Evolutionary conservation across 1,139 yeast genomes (phyloP).

Genomic region (Blastobotrys persicus): DNA sequence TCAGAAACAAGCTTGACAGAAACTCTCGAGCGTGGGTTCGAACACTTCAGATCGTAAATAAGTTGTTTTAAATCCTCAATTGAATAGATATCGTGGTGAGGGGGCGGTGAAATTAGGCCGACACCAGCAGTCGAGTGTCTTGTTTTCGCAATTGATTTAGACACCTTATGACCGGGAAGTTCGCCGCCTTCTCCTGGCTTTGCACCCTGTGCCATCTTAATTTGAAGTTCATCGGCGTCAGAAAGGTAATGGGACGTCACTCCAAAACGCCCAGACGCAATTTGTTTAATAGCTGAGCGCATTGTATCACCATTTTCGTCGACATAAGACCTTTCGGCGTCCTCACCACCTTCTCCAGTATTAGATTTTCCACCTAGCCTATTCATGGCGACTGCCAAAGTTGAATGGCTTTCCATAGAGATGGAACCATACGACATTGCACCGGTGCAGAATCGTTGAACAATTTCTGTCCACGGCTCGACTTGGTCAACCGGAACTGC

Average conservation of each 20-base stretch:
- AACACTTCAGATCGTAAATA: slow-evolving; percentile 92
- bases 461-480: slow-evolving; percentile 99
- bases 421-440: slow-evolving; percentile 99
- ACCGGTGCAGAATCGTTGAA: slow-evolving; percentile 94
- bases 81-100: slow-evolving; percentile 97
- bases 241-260: slow-evolving; percentile 92
- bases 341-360: slow-evolving; percentile 99
- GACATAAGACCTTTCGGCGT: slow-evolving; percentile 81
- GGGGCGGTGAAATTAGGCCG: slow-evolving; percentile 96
- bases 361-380: slow-evolving; percentile 96
- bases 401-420: slow-evolving; percentile 97
- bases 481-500: slow-evolving; percentile 95
- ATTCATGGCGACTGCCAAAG: slow-evolving; percentile 98
- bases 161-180: slow-evolving; percentile 91
- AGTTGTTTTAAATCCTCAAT: slow-evolving; percentile 97
- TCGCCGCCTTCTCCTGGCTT: slow-evolving; percentile 99
- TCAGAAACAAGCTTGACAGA: slow-evolving; percentile 95
- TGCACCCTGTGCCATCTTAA: slow-evolving; percentile 99
- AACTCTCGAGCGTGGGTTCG: slow-evolving; percentile 95
- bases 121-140: slow-evolving; percentile 97
- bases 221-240: slow-evolving; percentile 96
- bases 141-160: slow-evolving; percentile 84
- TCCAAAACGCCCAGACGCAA: slow-evolving; percentile 98
- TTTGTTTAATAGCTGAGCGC: slow-evolving; percentile 97
- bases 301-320: slow-evolving; percentile 90